Conservation (phyloP, 2,329 filamentous ascomycete species). For the Pseudonectria foliicola region DNA sequence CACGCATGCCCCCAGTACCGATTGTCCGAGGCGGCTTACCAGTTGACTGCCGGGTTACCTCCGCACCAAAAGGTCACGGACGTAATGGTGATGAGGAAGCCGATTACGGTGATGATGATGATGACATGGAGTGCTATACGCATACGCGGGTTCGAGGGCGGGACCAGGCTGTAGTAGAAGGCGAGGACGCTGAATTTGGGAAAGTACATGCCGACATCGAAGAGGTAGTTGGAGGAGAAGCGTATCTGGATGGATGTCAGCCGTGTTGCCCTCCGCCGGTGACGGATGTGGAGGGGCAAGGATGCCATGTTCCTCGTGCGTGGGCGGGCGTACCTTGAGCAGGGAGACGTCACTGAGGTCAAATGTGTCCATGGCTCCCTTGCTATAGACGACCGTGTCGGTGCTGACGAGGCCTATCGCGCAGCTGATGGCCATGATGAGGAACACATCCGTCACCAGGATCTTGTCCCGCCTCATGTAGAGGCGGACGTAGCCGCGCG, state of each 20-base stretch:
- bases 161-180: constrained; percentile 17
- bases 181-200: constrained; percentile 19
- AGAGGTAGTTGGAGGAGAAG: constrained; percentile 20
- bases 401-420: constrained; percentile 1
- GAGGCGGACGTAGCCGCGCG: constrained; percentile 4
- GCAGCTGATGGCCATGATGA: not conserved
- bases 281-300: too few species aligned
- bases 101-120: constrained; percentile 6
- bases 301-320: too few species aligned
- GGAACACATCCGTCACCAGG: constrained; percentile 1
- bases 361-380: constrained; percentile 1
- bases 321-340: too few species aligned
- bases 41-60: constrained; percentile 14
- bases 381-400: constrained; percentile 2
- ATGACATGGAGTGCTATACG: constrained; percentile 11
- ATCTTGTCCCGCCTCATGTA: constrained; percentile 4
- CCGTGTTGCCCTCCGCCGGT: too few species aligned
- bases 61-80: constrained; percentile 19
- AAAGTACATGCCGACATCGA: constrained; percentile 19
- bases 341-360: too few species aligned
- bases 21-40: constrained; percentile 2
- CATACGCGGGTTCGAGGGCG: constrained; percentile 10
- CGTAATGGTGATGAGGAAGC: constrained; percentile 11
- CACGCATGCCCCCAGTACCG: too few species aligned
- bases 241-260: constrained; percentile 2